Base-by-base conservation (phyloP, 345 rosid species). In the Clarkia xantiana region DNA sequence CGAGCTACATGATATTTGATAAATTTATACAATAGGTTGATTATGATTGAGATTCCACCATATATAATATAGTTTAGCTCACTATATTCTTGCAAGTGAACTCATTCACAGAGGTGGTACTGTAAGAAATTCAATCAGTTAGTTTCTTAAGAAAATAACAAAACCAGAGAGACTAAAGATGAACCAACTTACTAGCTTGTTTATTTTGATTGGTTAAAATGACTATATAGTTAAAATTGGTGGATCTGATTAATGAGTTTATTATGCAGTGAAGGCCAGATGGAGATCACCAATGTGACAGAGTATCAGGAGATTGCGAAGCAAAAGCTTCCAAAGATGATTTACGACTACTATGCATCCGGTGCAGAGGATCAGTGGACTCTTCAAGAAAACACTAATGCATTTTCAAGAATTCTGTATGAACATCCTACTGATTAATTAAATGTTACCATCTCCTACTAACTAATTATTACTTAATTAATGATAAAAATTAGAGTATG, bases 321-420 rank as follows among this genome's bases (percentile, higher is more conserved):
- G 71, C 64, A 73, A 75, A 90, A 83, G 54, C 39, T 90, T 64
- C 96, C 98, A 11, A 86, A 90, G 79, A 86, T 90, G 96, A 77
- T 81, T 40, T 90, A 68, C 62, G 96, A 90, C 73, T 90, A 90
- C 62, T 83, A 79, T 62, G 84, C 96, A 17, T 83, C 96, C 4
- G 96, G 97, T 55, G 91, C 97, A 12, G 97, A 90, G 62, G 97
- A 90, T 68, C 84, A 90, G 54, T 90, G 96, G 97, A 86, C 82
- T 59, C 94, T 90, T 46, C 52, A 49, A 66, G 96, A 90, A 63
- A 90, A 90, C 61, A 75, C 76, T 11, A 71, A 74, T 59, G 96
- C 96, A 18, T 90, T 90, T 65, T 77, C 96, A 9, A 76, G 91
- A 68, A 90, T 90, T 63, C 60, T 80, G 95, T 90, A 64, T 63